Evolutionary conservation across 345 rosid species (phyloP).

Genomic region (Cochlearia excelsa): DNA sequence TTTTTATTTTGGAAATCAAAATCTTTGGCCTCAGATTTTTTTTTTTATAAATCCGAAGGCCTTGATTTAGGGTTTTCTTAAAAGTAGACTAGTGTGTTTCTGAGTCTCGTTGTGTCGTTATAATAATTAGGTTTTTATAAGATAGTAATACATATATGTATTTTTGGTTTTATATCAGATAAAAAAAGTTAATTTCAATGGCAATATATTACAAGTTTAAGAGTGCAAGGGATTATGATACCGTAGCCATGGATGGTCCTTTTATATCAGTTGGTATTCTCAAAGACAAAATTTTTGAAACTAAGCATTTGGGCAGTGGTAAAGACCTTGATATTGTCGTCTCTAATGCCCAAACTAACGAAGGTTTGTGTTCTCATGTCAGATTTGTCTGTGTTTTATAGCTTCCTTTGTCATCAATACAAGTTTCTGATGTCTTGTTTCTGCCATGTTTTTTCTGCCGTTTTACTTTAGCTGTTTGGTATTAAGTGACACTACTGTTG

Average conservation of each 20-base stretch:
- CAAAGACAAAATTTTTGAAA: conserved; percentile 98
- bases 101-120: conserved; percentile 24
- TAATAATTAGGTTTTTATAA: background rate
- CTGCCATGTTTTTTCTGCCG: background rate
- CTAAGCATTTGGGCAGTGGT: conserved; percentile 99
- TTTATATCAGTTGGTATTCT: conserved; percentile 93
- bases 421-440: background rate
- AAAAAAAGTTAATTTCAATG: conserved; percentile 41
- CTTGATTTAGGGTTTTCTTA: conserved; percentile 31
- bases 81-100: conserved; percentile 18
- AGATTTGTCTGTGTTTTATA: background rate
- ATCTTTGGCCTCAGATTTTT: conserved; percentile 39
- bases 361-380: conserved; percentile 73
- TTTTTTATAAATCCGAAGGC: conserved; percentile 33
- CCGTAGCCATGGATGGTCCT: conserved; percentile 91
- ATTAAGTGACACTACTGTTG: conserved; percentile 1
- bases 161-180: conserved; percentile 37
- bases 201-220: conserved; percentile 99
- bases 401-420: background rate
- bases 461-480: conserved; percentile 6
- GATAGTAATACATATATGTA: conserved; percentile 27
- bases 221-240: conserved; percentile 98
- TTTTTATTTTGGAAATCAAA: conserved; percentile 30
- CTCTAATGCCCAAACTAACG: conserved; percentile 97
- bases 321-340: conserved; percentile 95